Percentiles rank a stretch among this genome's conserved stretches.
Evolutionary conservation across 169 alveolate genomes (phyloP).

Genomic region (Plasmodium gonderi): DNA sequence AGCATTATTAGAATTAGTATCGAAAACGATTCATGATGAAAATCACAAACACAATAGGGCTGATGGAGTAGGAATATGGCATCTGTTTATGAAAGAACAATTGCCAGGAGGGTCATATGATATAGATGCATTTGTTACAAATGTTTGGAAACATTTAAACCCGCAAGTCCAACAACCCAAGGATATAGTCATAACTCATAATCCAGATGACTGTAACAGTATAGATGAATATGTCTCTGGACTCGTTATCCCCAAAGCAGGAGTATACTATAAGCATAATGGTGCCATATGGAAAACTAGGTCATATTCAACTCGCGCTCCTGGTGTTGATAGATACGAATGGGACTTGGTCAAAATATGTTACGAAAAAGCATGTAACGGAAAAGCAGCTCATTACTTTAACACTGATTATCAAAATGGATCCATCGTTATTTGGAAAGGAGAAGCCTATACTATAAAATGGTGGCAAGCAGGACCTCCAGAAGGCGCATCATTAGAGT

Average conservation of each 20-base stretch:
- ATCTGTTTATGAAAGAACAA: constrained; percentile 58
- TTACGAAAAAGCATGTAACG: constrained; percentile 41
- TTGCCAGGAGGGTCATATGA: constrained; percentile 31
- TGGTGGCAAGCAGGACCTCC: constrained; percentile 67
- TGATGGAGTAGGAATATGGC: constrained; percentile 59
- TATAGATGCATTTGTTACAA: constrained; percentile 13
- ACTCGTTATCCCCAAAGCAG: constrained; percentile 23
- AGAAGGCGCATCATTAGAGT: constrained; percentile 22
- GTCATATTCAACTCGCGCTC: constrained; percentile 48
- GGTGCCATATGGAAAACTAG: constrained; percentile 51
- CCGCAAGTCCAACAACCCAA: constrained; percentile 19
- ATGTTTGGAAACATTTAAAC: constrained; percentile 41
- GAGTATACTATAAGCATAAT: constrained; percentile 31
- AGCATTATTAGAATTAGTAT: constrained; percentile 39
- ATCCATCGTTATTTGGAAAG: constrained; percentile 44
- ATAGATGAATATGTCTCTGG: constrained; percentile 47
- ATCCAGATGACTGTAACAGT: constrained; percentile 52
- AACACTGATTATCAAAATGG: constrained; percentile 41
- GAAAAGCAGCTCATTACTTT: constrained; percentile 39
- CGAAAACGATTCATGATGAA: constrained; percentile 48
- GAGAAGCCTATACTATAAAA: constrained; percentile 28
- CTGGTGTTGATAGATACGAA: constrained; percentile 64
- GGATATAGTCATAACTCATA: constrained; percentile 14
- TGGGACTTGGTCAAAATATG: constrained; percentile 54
- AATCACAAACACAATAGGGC: constrained; percentile 31